A percentile compares a stretch with the other conserved stretches of the same genome.
Evolutionary conservation across 148 eudicot genomes (phyloP).

Genomic region (Fagopyrum homotropicum): DNA sequence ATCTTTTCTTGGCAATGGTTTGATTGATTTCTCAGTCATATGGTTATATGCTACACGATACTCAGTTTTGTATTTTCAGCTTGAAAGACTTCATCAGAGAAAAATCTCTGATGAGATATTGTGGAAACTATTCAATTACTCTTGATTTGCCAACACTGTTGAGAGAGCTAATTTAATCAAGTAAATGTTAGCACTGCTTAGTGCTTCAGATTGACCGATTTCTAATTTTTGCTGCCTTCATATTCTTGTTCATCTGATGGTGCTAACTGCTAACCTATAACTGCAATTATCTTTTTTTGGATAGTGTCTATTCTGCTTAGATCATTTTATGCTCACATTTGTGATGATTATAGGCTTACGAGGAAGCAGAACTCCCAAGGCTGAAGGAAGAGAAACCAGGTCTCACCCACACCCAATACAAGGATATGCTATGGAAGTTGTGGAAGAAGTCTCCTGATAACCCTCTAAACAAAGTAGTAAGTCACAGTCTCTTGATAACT

Average conservation of each 20-base stretch:
- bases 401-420: constrained; percentile 92
- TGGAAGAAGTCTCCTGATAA: constrained; percentile 99
- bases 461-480: constrained; percentile 77
- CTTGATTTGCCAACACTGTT: neutral
- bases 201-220: neutral
- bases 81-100: neutral
- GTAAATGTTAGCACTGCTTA: neutral
- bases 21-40: neutral
- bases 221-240: neutral
- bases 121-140: neutral
- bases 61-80: neutral
- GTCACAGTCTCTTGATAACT: neutral
- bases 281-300: neutral
- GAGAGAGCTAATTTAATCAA: neutral
- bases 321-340: neutral
- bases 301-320: neutral
- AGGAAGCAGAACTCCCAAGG: constrained; percentile 90
- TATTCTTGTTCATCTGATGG: neutral
- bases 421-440: constrained; percentile 89
- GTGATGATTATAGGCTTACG: constrained; percentile 54
- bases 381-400: constrained; percentile 95
- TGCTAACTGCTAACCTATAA: neutral
- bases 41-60: neutral
- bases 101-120: neutral
- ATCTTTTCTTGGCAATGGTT: neutral